phyloP scores from a whole-genome alignment of 352 stramenopile species.

The Phytophthora meadii region DNA sequence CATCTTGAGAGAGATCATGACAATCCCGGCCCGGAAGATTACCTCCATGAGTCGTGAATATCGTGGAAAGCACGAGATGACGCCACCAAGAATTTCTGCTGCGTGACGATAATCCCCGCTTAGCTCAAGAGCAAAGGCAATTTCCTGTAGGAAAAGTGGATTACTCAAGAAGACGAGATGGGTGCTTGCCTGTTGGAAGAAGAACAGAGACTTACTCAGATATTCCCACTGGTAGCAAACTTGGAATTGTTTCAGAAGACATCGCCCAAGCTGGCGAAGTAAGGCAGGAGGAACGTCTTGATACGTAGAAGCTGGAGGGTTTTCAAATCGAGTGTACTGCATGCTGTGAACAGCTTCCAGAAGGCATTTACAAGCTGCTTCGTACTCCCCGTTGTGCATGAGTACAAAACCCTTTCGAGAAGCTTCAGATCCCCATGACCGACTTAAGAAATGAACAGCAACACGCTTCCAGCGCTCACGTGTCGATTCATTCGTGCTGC shows the following conservation, averaged over 20 bases:
- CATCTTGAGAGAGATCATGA: constrained; percentile 66
- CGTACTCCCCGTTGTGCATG: constrained; percentile 52
- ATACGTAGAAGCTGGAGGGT: constrained; percentile 8
- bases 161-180: constrained; percentile 58
- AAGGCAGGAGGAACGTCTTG: constrained; percentile 35
- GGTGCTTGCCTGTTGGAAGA: constrained; percentile 51
- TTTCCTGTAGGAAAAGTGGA: constrained; percentile 67
- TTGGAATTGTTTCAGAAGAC: constrained; percentile 51
- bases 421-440: constrained; percentile 43
- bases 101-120: constrained; percentile 47
- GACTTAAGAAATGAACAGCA: constrained; percentile 48
- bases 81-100: constrained; percentile 58
- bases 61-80: constrained; percentile 69
- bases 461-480: constrained; percentile 57
- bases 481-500: constrained; percentile 35
- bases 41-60: constrained; percentile 57
- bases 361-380: constrained; percentile 38
- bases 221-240: constrained; percentile 32
- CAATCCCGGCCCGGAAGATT: constrained; percentile 72
- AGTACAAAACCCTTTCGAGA: constrained; percentile 49
- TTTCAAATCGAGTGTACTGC: constrained; percentile 19
- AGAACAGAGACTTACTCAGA: constrained; percentile 54
- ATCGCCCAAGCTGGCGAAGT: constrained; percentile 53
- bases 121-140: constrained; percentile 57
- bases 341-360: constrained; percentile 35